A percentile compares a stretch with the other conserved stretches of the same genome.
phyloP scores from a whole-genome alignment of 257 asterid genomes.

The Apocynum venetum region DNA sequence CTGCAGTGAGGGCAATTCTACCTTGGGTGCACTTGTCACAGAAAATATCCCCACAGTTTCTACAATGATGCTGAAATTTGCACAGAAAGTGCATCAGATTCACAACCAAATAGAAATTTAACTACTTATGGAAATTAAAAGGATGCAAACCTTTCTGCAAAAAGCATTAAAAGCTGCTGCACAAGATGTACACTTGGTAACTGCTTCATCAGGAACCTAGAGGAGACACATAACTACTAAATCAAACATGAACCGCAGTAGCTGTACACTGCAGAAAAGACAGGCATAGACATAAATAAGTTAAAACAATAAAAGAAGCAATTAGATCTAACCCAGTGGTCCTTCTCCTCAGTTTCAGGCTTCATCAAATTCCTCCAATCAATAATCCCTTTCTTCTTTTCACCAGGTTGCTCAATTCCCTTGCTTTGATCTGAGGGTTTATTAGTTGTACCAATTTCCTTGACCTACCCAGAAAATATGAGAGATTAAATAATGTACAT shows the following conservation, averaged over 20 bases:
- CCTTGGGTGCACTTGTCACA: conserved; percentile 99
- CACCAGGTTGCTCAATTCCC: conserved; percentile 64
- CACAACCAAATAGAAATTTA: conserved; percentile 2
- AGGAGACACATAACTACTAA: conserved; percentile 16
- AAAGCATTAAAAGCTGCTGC: conserved; percentile 70
- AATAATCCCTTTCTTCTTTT: conserved; percentile 64
- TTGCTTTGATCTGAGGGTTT: conserved; percentile 40
- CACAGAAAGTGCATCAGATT: conserved; percentile 16
- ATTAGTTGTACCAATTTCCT: conserved; percentile 65
- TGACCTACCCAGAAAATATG: conserved; percentile 42
- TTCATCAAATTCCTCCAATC: conserved; percentile 79
- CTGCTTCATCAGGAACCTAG: conserved; percentile 92
- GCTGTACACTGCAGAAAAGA: background rate
- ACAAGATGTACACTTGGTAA: conserved; percentile 62
- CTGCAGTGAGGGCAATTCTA: conserved; percentile 73
- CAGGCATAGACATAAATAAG: background rate
- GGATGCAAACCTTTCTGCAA: conserved; percentile 60
- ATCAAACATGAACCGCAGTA: background rate
- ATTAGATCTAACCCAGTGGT: conserved; percentile 74
- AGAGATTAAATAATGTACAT: conserved; percentile 3
- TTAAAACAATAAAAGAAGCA: background rate
- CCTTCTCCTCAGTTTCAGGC: conserved; percentile 76
- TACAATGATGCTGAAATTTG: conserved; percentile 73
- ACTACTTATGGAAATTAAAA: background rate
- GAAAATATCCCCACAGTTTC: conserved; percentile 90